Base-by-base conservation (phyloP, 768 basidiomycete genomes). In the Lentinula detonsa region DNA sequence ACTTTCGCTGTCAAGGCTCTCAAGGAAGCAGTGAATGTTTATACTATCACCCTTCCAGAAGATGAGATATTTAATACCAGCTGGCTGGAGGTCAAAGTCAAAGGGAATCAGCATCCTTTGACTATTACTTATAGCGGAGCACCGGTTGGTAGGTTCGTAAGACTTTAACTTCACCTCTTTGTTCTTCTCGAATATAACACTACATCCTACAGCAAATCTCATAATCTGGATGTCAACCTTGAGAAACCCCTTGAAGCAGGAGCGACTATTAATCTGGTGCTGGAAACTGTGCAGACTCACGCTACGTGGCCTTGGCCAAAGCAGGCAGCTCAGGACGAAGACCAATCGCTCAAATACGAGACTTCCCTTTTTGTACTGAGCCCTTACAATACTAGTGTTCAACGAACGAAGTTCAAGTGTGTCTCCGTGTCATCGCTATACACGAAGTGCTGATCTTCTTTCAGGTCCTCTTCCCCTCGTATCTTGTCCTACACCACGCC, bases 381-480 rank as follows among this genome's bases (percentile, higher is more conserved):
- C 68, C 90, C 91, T 42, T 98, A 97, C 71, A 71, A 76, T 35
- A 93, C 93, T 23, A 73, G 81, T 49, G 85, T 91, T 21, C 93
- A 96, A 72, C 83, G 93, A 50, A 89, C 91, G 18, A 97, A 96
- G 78, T 73, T 97, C 65, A 86, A 86, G 95, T 95, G 66, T 50
- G 87, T 75, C 13, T 39, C 60, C 46, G 57, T 45, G 59, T 35
- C 33, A 28, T 18, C 4, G 50, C 48, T 49, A 7, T 45, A 13
- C 13, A 40, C 21, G 5, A 51, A 51, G 62, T 33, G 64, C 48
- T 54, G 53, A 6, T 55, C 52, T 31, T 10, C 51, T 31, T 4
- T 11, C 46, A 95, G 94, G 70, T 75, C 90, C n/a, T 81, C 87
- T 4, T 76, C 82, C 11, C 88, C 91, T 1, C 79, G 83, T 57